These are phyloP conservation scores for Vaccinium vitisidaea DNA, from an alignment of 148 eudicot genomes.

Conservation along the genomic window DNA sequence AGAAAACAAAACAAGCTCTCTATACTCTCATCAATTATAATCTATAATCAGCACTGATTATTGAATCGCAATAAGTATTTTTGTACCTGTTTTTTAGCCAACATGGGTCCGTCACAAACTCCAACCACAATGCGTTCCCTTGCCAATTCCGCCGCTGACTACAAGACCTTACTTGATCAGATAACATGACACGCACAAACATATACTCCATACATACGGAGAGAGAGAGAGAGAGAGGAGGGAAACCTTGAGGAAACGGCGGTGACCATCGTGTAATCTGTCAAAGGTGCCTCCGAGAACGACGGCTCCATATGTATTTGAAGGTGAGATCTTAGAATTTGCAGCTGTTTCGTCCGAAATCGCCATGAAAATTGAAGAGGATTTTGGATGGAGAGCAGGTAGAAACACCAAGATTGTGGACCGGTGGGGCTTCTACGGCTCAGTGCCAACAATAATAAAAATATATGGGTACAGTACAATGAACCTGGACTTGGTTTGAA, in stretches of 20 bases:
- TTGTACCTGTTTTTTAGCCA: slow-evolving; percentile 67
- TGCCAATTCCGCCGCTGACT: slow-evolving; percentile 78
- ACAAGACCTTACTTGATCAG: neutral
- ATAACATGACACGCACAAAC: neutral
- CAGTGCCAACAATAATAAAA: neutral
- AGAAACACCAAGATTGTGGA: neutral
- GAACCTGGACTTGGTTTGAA: neutral
- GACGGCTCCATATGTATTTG: slow-evolving; percentile 59
- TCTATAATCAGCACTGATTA: neutral
- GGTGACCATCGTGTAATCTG: slow-evolving; percentile 92
- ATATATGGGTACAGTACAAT: neutral
- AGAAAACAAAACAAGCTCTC: neutral
- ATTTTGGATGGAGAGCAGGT: neutral
- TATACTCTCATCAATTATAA: neutral
- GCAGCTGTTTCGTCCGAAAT: slow-evolving; percentile 20
- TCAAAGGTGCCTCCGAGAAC: slow-evolving; percentile 96
- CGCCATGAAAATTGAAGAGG: slow-evolving; percentile 10
- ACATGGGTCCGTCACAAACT: slow-evolving; percentile 90
- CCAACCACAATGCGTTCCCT: slow-evolving; percentile 81
- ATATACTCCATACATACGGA: neutral
- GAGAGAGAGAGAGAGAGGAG: no score
- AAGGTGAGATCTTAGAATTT: slow-evolving; percentile 35
- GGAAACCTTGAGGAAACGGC: slow-evolving; percentile 75
- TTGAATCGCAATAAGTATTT: neutral
- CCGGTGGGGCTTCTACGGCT: neutral